phyloP scores from a whole-genome alignment of 768 basidiomycete genomes.

The Podaxis carcinomalis region DNA sequence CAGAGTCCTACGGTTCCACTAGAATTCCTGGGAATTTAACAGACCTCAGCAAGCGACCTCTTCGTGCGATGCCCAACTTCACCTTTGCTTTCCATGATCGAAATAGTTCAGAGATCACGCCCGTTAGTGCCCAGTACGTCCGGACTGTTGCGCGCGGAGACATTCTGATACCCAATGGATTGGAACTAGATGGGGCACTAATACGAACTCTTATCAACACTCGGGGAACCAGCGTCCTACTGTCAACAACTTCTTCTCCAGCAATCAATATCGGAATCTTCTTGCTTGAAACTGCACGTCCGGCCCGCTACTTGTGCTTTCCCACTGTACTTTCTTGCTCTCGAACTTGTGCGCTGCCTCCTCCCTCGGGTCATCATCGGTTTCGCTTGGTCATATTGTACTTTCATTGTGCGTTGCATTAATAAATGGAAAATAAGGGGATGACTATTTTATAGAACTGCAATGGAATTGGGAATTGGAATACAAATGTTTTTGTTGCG shows the following conservation, averaged over 20 bases:
- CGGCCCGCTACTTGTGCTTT: constrained; percentile 1
- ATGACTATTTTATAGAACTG: neutral
- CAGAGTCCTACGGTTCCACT: neutral
- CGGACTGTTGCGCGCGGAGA: neutral
- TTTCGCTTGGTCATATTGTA: neutral
- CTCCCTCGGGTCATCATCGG: neutral
- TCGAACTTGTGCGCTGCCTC: constrained; percentile 5
- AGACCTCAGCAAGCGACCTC: neutral
- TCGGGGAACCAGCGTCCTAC: neutral
- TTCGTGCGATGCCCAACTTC: constrained; percentile 6
- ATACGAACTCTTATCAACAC: neutral
- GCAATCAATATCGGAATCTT: constrained; percentile 9
- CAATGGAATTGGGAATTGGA: neutral
- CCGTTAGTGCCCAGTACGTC: neutral
- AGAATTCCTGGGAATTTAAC: neutral
- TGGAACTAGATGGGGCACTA: neutral
- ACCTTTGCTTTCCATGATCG: neutral
- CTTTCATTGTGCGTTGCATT: neutral
- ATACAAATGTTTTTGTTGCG: neutral
- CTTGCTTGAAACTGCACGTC: constrained; percentile 11
- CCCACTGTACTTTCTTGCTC: constrained; percentile 4
- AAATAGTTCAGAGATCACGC: neutral
- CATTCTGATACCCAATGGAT: neutral
- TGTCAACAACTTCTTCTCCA: constrained; percentile 2
- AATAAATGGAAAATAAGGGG: neutral